Base-by-base conservation (phyloP, 2,329 filamentous ascomycete genomes). In the Beauveria sp. region DNA sequence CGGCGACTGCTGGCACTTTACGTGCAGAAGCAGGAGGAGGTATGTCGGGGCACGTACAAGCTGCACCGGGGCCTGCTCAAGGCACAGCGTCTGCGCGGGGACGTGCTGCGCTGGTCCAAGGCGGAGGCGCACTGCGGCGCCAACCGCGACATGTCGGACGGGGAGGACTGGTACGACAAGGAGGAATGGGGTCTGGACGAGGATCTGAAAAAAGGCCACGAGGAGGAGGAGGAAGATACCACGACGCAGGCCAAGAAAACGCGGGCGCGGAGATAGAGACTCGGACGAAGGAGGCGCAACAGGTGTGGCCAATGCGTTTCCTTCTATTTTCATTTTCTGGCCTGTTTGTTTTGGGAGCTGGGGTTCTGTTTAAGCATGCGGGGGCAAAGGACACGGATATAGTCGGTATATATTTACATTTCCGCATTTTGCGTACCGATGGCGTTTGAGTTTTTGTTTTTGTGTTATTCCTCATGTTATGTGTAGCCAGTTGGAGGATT, bases 111-210 rank as follows among this genome's bases (percentile, higher is more conserved):
- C 66, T 92, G 89, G 87, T 83, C 87, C 66, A 91, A 91, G 71
- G 88, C 90, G 1, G 90, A 93, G 75, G 89, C 83, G 24, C 90
- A 93, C 69, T 80, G 79, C 58, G 84, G 86, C 1, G 71, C 77
- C 20, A 85, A 86, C 70, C 74, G 86, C 55, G 89, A 93, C 72
- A 87, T 95, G 87, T 92, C 88, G 56, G 91, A 96, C 71, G 90
- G 90, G 12, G 91, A 96, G 77, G 91, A 96, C 71, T 96, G 90
- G 89, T 93, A 92, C 70, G 91, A 96, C 73, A 84, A 84, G 69
- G 88, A 91, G 59, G 88, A 91, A 75, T 93, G 90, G 89, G 84
- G 83, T 0, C 73, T 95, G 54, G 82, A 84, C 9, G 88, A 89
- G 64, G 87, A 90, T 66, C 75, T 93, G 8, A 88, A 90, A 72